These are phyloP conservation scores for Amanita subjunquillea DNA, from an alignment of 768 basidiomycete species.

Conservation along the genomic window DNA sequence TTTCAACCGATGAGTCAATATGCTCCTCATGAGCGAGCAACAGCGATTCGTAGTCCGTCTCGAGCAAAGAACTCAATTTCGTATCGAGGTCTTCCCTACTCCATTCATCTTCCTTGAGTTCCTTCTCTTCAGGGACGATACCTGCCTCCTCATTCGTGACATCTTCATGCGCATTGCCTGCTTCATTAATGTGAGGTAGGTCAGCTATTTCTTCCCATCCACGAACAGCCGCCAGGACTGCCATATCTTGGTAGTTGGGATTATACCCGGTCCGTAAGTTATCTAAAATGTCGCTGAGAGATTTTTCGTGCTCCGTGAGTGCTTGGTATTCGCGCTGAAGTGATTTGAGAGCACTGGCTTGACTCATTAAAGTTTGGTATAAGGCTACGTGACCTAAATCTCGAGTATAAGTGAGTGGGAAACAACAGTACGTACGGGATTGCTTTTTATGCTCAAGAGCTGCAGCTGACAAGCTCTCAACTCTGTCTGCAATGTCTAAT, in stretches of 20 bases:
- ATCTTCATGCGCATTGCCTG: conserved; percentile 33
- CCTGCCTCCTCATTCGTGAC: conserved; percentile 14
- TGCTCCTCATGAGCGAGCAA: conserved; percentile 72
- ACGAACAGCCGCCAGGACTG: conserved; percentile 90
- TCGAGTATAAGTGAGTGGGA: background rate
- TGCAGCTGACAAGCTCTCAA: conserved; percentile 70
- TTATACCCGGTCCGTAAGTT: conserved; percentile 82
- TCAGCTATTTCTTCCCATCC: conserved; percentile 79
- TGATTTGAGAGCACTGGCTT: conserved; percentile 67
- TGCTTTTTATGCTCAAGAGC: conserved; percentile 77
- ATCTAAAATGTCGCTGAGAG: conserved; percentile 76
- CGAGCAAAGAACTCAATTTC: conserved; percentile 45
- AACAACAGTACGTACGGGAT: conserved; percentile 51
- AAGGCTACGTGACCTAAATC: conserved; percentile 41
- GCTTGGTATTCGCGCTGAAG: conserved; percentile 64
- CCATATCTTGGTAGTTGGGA: conserved; percentile 99
- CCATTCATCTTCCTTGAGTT: conserved; percentile 53
- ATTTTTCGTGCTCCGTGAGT: conserved; percentile 64
- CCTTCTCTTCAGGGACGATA: conserved; percentile 24
- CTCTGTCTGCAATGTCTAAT: conserved; percentile 65
- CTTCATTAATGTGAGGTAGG: conserved; percentile 63
- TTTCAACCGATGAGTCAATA: conserved; percentile 35
- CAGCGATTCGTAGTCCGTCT: conserved; percentile 62
- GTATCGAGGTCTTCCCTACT: conserved; percentile 45
- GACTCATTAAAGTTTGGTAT: conserved; percentile 62